A percentile compares a stretch with the other conserved stretches of the same genome.
Conservation (phyloP, 116 monocot species). For the Trichopus zeylanicus region DNA sequence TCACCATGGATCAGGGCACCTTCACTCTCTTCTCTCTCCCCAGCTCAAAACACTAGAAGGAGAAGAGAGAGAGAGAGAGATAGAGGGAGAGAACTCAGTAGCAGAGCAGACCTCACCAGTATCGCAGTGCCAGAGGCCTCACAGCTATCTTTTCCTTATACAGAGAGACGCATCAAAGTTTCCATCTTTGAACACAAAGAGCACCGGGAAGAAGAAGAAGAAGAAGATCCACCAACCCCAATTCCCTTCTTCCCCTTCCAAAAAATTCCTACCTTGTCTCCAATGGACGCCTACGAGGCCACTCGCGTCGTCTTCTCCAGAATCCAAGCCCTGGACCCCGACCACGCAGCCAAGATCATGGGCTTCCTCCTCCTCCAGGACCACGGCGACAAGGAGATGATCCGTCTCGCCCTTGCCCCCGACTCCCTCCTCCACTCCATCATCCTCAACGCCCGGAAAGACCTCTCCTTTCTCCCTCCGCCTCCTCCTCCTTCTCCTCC, state of each 20-base stretch:
- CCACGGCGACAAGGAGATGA: conserved; percentile 99
- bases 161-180: too few species aligned
- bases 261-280: background rate
- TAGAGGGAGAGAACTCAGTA: background rate
- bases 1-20: background rate
- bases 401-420: conserved; percentile 89
- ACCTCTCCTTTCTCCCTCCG: conserved; percentile 37
- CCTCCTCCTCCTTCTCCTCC: conserved; percentile 21
- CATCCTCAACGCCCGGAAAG: conserved; percentile 50
- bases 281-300: conserved; percentile 95
- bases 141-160: too few species aligned
- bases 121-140: too few species aligned
- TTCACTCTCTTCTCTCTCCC: background rate
- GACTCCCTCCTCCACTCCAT: conserved; percentile 65
- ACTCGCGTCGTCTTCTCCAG: conserved; percentile 79
- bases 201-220: too few species aligned
- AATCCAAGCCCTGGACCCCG: conserved; percentile 86
- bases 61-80: too few species aligned
- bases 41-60: too few species aligned
- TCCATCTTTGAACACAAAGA: too few species aligned
- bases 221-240: too few species aligned
- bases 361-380: conserved; percentile 84
- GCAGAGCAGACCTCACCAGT: too few species aligned
- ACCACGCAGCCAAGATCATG: conserved; percentile 98
- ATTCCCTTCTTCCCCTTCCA: too few species aligned